Base-by-base conservation (phyloP, 192 early-diverging fungal species). In the Gamsiella multidivaricata region DNA sequence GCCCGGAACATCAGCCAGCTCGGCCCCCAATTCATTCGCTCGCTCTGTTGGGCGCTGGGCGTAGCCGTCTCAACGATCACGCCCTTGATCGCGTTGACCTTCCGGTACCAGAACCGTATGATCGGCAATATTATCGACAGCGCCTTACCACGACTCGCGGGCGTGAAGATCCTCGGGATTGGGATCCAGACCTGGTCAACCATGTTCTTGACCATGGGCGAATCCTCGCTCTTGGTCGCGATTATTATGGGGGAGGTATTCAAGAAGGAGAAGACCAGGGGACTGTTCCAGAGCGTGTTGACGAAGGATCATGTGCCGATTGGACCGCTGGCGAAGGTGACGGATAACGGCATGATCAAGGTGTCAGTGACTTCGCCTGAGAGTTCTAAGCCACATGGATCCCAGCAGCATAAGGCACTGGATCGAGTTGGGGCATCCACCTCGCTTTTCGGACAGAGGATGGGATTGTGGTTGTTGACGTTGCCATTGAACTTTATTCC, bases 401-500 rank as follows among this genome's bases (percentile, higher is more conserved):
- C 45, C 4, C 45, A n/a, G 8, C 60, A 53, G 22, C 61, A 74
- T 37, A 59, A 45, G 22, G 57, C 43, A 6, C 18, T 54, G 65
- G 74, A 69, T 9, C 62, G 52, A 49, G 49, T 43, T 2, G n/a
- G 51, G 8, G 37, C 64, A n/a, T 62, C 64, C 14, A 29, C 65
- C 7, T 78, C 74, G 10, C 74, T 64, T 47, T 78, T 52, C n/a
- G 74, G 74, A 36, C 74, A 78, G 36, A 37, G 74, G 52, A 78
- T 78, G 74, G 80, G 65, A 18, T 56, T 85, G 5, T 85, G 75
- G 69, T n/a, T 83, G n/a, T 25, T 81, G 3, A 79, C 79, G 12
- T 31, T 85, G 17, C 84, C 84, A n/a, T 58, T 85, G 29, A 82
- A 74, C 37, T 61, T 85, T 47, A 52, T 83, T 11, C 84, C 84